Conservation (phyloP, 2,329 filamentous ascomycete genomes). For the Tolypocladium cylindrosporum region DNA sequence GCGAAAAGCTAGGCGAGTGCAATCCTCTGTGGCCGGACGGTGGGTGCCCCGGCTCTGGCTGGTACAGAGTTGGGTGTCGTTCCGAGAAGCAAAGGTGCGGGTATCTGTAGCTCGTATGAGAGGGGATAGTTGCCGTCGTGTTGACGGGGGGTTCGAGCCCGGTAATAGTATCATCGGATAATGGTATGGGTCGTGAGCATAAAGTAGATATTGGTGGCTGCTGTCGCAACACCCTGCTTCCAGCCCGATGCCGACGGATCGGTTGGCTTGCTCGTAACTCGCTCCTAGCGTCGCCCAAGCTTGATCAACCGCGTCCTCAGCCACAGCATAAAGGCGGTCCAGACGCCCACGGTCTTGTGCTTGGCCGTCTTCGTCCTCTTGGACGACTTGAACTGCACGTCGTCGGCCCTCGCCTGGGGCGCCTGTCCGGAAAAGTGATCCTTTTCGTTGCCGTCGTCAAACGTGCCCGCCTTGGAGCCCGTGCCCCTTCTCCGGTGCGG, state of each 20-base stretch:
- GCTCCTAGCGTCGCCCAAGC: slow-evolving; percentile 27
- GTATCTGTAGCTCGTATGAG: background rate
- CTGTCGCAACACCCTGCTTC: background rate
- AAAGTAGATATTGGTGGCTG: background rate
- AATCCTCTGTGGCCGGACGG: background rate
- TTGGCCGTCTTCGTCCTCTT: slow-evolving; percentile 40
- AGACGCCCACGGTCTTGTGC: slow-evolving; percentile 50
- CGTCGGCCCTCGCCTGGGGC: slow-evolving; percentile 23
- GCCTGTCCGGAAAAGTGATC: slow-evolving; percentile 21
- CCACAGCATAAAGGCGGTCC: slow-evolving; percentile 56
- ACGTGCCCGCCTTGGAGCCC: slow-evolving; percentile 14
- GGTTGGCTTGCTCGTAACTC: slow-evolving; percentile 6
- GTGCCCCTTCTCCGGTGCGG: slow-evolving; percentile 16
- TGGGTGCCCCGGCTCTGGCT: background rate
- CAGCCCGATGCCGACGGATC: background rate
- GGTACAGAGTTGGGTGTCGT: background rate
- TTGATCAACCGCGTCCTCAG: slow-evolving; percentile 42
- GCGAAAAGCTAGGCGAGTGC: background rate
- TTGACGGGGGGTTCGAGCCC: background rate
- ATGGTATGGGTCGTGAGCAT: background rate
- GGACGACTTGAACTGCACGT: slow-evolving; percentile 32
- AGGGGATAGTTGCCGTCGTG: background rate
- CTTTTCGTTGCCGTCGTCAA: slow-evolving; percentile 10
- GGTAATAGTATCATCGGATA: background rate
- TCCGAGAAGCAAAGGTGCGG: background rate